Evolutionary conservation across 2,329 filamentous ascomycete species (phyloP).

Genomic region (Thelonectria olida): DNA sequence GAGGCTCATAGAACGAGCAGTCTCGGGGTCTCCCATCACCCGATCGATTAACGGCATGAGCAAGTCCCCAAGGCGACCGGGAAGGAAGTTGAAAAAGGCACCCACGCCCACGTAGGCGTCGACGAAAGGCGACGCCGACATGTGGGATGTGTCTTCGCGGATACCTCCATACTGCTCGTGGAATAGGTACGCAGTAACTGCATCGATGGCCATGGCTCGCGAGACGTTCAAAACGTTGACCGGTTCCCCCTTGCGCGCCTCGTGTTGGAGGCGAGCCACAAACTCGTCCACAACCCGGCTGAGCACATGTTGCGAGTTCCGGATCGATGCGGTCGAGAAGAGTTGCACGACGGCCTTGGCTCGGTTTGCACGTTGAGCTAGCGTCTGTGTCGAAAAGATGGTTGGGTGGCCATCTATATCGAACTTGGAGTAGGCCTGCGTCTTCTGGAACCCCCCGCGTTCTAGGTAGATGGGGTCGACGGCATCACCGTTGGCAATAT

Average conservation of each 20-base stretch:
- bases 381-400: constrained; percentile 60
- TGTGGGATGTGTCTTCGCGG: constrained; percentile 7
- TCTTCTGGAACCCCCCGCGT: constrained; percentile 63
- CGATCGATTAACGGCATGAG: background rate
- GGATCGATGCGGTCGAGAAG: constrained; percentile 58
- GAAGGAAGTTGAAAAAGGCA: constrained; percentile 5
- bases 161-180: constrained; percentile 52
- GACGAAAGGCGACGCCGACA: constrained; percentile 51
- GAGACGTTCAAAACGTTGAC: constrained; percentile 58
- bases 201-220: constrained; percentile 61
- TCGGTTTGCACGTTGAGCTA: constrained; percentile 50
- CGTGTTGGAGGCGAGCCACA: constrained; percentile 49
- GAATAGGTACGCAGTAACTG: constrained; percentile 63
- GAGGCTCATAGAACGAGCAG: too few relatives aligned
- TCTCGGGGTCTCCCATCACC: background rate
- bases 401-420: constrained; percentile 64
- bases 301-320: constrained; percentile 39
- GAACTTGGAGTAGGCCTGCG: constrained; percentile 62
- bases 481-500: constrained; percentile 55
- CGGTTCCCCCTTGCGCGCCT: constrained; percentile 32
- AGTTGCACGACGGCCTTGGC: constrained; percentile 60
- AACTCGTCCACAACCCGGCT: constrained; percentile 36
- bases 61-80: constrained; percentile 4
- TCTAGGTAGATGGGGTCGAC: constrained; percentile 60
- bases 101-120: constrained; percentile 63